Evolutionary conservation across 2,329 filamentous ascomycete genomes (phyloP).

Genomic region (Scedosporium apiospermum): DNA sequence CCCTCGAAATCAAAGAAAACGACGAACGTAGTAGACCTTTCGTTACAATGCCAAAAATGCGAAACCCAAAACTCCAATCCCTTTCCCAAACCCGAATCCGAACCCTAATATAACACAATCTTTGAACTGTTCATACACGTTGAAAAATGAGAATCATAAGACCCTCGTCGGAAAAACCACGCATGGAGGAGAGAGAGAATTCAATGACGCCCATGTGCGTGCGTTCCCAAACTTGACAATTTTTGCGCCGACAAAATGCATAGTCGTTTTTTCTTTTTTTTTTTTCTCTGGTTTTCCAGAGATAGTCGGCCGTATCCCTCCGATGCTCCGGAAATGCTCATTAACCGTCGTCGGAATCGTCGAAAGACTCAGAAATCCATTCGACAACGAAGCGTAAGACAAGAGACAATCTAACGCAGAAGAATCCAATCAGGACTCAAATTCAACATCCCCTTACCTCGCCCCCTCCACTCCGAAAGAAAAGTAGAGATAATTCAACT

Average conservation of each 20-base stretch:
- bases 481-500: no score
- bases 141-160: neutral
- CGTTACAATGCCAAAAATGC: neutral
- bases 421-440: no score
- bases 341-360: neutral
- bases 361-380: no score
- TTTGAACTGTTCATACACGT: neutral
- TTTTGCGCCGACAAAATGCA: neutral
- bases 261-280: neutral
- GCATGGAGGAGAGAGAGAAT: neutral
- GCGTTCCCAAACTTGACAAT: neutral
- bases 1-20: neutral
- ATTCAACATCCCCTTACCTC: no score
- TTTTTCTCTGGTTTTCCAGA: neutral
- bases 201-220: neutral
- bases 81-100: neutral
- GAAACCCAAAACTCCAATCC: neutral
- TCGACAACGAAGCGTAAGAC: neutral
- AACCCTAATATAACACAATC: neutral
- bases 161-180: neutral
- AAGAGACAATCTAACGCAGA: neutral
- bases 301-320: neutral
- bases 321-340: neutral
- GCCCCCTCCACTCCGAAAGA: no score
- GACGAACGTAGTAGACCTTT: neutral